A percentile compares a stretch with the other conserved stretches of the same genome.
Evolutionary conservation across 495 filamentous ascomycete genomes (phyloP).

Genomic region (Annulohypoxylon moriforme): DNA sequence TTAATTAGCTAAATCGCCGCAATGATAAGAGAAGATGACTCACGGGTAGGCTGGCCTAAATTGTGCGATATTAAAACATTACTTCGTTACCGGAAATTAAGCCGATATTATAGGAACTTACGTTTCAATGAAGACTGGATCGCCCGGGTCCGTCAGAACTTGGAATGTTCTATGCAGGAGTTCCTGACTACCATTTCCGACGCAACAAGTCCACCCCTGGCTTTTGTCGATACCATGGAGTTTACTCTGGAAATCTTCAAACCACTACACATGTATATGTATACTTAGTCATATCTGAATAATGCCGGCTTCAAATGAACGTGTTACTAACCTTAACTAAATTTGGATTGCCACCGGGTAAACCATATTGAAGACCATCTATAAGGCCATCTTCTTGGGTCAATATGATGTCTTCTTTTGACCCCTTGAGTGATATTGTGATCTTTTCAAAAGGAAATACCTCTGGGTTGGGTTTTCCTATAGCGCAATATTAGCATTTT

Average conservation of each 20-base stretch:
- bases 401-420: constrained; percentile 11
- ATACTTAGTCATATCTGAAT: background rate
- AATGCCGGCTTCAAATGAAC: background rate
- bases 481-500: background rate
- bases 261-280: background rate
- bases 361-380: constrained; percentile 16
- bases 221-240: constrained; percentile 13
- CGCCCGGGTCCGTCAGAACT: constrained; percentile 16
- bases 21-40: background rate
- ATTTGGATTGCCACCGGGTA: constrained; percentile 8
- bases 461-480: constrained; percentile 20
- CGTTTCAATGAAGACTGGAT: constrained; percentile 15
- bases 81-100: background rate
- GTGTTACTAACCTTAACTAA: constrained; percentile 4
- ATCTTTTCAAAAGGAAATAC: constrained; percentile 20
- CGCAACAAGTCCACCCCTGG: constrained; percentile 7
- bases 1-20: background rate
- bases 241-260: constrained; percentile 10
- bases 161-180: constrained; percentile 19
- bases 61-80: constrained; percentile 3
- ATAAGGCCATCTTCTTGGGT: constrained; percentile 13
- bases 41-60: constrained; percentile 18
- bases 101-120: constrained; percentile 1
- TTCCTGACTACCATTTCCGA: constrained; percentile 20
- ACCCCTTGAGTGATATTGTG: constrained; percentile 4